Evolutionary conservation across 2,329 filamentous ascomycete genomes (phyloP).

Genomic region (Ascochyta lentis): DNA sequence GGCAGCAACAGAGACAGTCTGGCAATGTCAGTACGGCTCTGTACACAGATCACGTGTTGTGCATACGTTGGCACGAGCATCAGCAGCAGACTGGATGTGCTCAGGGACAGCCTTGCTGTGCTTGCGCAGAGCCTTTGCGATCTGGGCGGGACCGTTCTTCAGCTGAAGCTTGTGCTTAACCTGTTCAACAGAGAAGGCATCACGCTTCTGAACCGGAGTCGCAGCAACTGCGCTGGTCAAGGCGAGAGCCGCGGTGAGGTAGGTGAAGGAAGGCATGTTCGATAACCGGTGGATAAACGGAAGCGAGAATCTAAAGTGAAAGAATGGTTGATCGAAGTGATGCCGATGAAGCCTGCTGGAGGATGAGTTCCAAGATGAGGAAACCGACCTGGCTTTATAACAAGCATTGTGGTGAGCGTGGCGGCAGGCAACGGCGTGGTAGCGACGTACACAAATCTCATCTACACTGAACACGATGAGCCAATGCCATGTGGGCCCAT

Average conservation of each 20-base stretch:
- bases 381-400: constrained; percentile 38
- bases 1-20: constrained; percentile 19
- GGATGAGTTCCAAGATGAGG: constrained; percentile 27
- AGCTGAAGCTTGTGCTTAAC: constrained; percentile 36
- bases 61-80: constrained; percentile 33
- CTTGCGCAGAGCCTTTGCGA: constrained; percentile 52
- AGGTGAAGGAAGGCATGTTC: constrained; percentile 44
- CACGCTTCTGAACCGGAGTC: constrained; percentile 40
- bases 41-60: not conserved
- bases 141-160: constrained; percentile 49
- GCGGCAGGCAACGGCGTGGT: constrained; percentile 16
- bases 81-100: constrained; percentile 40
- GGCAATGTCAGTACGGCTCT: not conserved
- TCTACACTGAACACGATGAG: constrained; percentile 14
- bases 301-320: constrained; percentile 21
- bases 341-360: constrained; percentile 24
- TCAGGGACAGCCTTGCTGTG: constrained; percentile 40
- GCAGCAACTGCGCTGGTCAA: constrained; percentile 35
- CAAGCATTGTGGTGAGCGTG: constrained; percentile 23
- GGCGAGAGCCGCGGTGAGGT: constrained; percentile 43
- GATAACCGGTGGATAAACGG: constrained; percentile 13
- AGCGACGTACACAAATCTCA: constrained; percentile 17
- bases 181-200: constrained; percentile 41
- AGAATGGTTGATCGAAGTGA: constrained; percentile 20
- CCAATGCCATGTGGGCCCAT: constrained; percentile 24